Percentiles rank a stretch among this genome's conserved stretches.
Evolutionary conservation across 2,329 filamentous ascomycete genomes (phyloP).

Genomic region (Cladosporium velox): DNA sequence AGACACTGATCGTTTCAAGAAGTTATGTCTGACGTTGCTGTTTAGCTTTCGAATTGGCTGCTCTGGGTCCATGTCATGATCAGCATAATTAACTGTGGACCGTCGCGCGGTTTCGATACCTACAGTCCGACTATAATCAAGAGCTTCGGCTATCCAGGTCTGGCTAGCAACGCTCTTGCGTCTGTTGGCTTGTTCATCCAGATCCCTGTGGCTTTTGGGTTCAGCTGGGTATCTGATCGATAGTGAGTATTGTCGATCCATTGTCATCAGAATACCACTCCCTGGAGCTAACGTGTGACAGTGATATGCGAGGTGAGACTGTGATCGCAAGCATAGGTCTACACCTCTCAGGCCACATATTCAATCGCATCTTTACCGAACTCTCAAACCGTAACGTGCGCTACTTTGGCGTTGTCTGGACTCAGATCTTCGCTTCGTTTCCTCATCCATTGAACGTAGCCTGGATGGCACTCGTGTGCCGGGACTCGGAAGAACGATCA

Average conservation of each 20-base stretch:
- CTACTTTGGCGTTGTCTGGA: slow-evolving; percentile 60
- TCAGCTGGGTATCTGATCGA: slow-evolving; percentile 56
- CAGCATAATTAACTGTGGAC: slow-evolving; percentile 36
- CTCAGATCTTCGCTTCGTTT: slow-evolving; percentile 57
- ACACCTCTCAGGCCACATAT: slow-evolving; percentile 55
- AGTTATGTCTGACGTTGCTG: not conserved
- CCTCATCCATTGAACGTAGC: slow-evolving; percentile 61
- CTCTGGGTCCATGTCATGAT: slow-evolving; percentile 38
- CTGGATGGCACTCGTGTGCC: slow-evolving; percentile 60
- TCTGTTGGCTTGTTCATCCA: slow-evolving; percentile 39
- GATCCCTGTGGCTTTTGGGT: slow-evolving; percentile 53
- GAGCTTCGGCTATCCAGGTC: slow-evolving; percentile 20
- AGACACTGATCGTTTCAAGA: not conserved
- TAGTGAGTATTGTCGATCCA: slow-evolving; percentile 43
- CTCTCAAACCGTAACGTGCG: slow-evolving; percentile 45
- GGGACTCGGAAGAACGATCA: slow-evolving; percentile 59
- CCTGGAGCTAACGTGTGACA: slow-evolving; percentile 32
- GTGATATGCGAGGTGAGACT: slow-evolving; percentile 54
- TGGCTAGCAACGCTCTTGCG: slow-evolving; percentile 33
- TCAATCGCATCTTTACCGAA: slow-evolving; percentile 57
- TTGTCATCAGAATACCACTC: not conserved
- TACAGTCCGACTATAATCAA: slow-evolving; percentile 38
- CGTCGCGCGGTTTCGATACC: slow-evolving; percentile 35
- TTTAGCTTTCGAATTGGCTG: slow-evolving; percentile 41
- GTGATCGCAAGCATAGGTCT: slow-evolving; percentile 52